phyloP scores from a whole-genome alignment of 1,284 basidiomycete species.

The Porogramme epimiltina region DNA sequence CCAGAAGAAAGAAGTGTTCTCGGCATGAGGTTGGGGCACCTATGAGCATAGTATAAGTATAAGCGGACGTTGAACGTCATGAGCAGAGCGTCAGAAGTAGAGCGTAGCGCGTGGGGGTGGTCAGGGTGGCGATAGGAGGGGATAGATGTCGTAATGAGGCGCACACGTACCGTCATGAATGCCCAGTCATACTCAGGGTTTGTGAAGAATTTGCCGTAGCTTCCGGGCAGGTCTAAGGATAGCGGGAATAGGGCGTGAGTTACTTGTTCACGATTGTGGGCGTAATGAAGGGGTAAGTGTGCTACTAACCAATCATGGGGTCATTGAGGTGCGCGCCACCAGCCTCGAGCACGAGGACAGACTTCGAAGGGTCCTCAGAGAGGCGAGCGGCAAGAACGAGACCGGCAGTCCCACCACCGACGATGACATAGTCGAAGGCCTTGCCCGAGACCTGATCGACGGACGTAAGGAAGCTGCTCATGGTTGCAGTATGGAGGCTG shows the following conservation, averaged over 20 bases:
- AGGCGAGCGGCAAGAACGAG: slow-evolving; percentile 28
- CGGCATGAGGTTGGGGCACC: neutral
- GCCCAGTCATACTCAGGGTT: slow-evolving; percentile 16
- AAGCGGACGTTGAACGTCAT: neutral
- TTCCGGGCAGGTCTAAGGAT: neutral
- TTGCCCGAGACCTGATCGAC: neutral
- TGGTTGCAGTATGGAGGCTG: neutral
- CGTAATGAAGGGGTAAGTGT: neutral
- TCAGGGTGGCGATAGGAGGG: no score
- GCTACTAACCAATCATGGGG: slow-evolving; percentile 26
- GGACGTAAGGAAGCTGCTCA: neutral
- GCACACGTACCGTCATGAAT: slow-evolving; percentile 1
- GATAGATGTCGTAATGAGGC: no score
- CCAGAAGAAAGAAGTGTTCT: neutral
- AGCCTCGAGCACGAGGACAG: slow-evolving; percentile 43
- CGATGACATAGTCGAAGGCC: slow-evolving; percentile 1
- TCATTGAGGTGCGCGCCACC: slow-evolving; percentile 36
- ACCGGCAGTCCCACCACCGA: slow-evolving; percentile 18
- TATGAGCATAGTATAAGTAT: neutral
- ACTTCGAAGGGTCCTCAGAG: slow-evolving; percentile 23
- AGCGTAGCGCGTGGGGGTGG: no score
- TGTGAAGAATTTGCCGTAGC: neutral
- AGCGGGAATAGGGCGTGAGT: neutral
- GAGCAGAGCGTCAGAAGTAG: no score
- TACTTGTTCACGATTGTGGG: neutral